Evolutionary conservation across 768 basidiomycete species (phyloP).

Genomic region (Rhizopogon rudus): DNA sequence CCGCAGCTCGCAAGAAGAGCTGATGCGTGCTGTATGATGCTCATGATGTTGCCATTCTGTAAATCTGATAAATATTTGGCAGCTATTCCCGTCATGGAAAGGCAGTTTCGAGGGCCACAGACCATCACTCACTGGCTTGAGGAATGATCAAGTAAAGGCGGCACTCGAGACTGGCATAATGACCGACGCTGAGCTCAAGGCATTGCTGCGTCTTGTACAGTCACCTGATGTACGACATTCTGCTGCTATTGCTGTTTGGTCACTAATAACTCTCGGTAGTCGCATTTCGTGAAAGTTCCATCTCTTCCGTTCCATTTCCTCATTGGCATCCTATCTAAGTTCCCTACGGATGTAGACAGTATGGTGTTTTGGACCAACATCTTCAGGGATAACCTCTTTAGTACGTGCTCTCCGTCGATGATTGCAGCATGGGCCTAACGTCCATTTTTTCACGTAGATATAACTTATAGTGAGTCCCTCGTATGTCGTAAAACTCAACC

Average conservation of each 20-base stretch:
- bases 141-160: slow-evolving; percentile 51
- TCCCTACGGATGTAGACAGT: slow-evolving; percentile 72
- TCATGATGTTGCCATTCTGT: not conserved
- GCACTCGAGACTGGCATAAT: slow-evolving; percentile 63
- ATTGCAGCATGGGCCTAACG: slow-evolving; percentile 5
- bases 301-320: slow-evolving; percentile 79
- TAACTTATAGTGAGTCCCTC: slow-evolving; percentile 28
- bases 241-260: not conserved
- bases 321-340: slow-evolving; percentile 69
- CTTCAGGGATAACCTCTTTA: slow-evolving; percentile 63
- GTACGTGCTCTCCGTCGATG: slow-evolving; percentile 33
- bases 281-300: slow-evolving; percentile 84
- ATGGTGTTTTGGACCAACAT: slow-evolving; percentile 66
- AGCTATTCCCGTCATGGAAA: slow-evolving; percentile 81
- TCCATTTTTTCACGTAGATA: slow-evolving; percentile 17
- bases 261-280: slow-evolving; percentile 37
- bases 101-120: slow-evolving; percentile 66
- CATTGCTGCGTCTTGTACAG: slow-evolving; percentile 64
- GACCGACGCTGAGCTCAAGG: slow-evolving; percentile 60
- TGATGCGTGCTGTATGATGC: slow-evolving; percentile 69
- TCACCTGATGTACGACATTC: slow-evolving; percentile 64
- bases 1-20: slow-evolving; percentile 70
- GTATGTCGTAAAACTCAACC: not conserved
- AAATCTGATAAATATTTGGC: slow-evolving; percentile 3
- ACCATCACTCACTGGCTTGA: slow-evolving; percentile 63